Evolutionary conservation across 306 rosid genomes (phyloP).

Genomic region (Leucaena leucocephala): DNA sequence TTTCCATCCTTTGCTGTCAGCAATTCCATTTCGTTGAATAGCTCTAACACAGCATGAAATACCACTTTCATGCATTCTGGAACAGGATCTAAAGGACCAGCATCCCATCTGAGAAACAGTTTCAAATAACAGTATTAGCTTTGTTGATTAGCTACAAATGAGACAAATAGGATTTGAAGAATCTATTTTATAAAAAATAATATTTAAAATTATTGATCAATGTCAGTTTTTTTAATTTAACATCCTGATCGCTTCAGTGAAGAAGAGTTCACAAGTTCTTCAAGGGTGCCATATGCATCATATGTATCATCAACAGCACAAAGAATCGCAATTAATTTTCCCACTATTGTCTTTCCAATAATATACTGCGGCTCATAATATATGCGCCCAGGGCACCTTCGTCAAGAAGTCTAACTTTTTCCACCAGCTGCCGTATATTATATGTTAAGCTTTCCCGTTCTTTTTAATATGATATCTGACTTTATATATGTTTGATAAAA

Average conservation of each 20-base stretch:
- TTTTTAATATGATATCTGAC: too few species aligned
- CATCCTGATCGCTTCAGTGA: neutral
- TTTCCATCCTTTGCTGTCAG: neutral
- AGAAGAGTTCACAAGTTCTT: conserved; percentile 3
- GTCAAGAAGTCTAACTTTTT: too few species aligned
- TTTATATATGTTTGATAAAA: too few species aligned
- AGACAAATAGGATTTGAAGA: neutral
- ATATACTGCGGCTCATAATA: too few species aligned
- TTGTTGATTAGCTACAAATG: neutral
- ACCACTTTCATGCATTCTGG: conserved; percentile 32
- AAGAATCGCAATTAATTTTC: too few species aligned
- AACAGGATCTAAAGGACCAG: neutral
- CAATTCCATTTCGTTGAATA: conserved; percentile 18
- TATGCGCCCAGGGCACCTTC: too few species aligned
- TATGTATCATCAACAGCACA: conserved; percentile 5
- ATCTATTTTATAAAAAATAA: neutral
- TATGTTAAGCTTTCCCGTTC: too few species aligned
- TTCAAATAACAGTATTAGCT: neutral
- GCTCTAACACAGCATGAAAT: neutral
- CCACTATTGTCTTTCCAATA: too few species aligned
- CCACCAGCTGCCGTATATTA: too few species aligned
- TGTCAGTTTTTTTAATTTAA: conserved; percentile 34
- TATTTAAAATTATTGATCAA: neutral
- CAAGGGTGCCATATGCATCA: conserved; percentile 6
- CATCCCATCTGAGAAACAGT: conserved; percentile 44